Evolutionary conservation across 495 filamentous ascomycete genomes (phyloP).

Genomic region (Thermochaetoides thermophila): DNA sequence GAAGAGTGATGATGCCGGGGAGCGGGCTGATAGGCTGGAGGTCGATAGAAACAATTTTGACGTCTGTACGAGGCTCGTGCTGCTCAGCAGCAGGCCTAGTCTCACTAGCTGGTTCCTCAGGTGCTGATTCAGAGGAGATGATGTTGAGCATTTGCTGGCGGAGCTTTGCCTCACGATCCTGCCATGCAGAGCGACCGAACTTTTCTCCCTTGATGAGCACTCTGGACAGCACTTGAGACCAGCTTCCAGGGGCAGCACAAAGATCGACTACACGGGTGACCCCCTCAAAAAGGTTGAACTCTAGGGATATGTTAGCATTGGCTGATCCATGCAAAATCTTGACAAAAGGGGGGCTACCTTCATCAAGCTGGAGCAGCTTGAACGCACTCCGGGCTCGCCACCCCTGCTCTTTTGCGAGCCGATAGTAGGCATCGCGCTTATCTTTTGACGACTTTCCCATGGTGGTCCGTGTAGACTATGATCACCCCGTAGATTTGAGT

Average conservation of each 20-base stretch:
- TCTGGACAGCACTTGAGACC: conserved; percentile 89
- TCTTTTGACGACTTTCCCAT: conserved; percentile 99
- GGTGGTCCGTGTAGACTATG: not conserved
- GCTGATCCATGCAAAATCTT: too few relatives aligned
- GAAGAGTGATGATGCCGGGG: conserved; percentile 76
- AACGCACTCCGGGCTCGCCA: conserved; percentile 94
- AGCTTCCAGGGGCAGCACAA: conserved; percentile 89
- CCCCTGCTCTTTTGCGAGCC: conserved; percentile 94
- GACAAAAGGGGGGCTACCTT: too few relatives aligned
- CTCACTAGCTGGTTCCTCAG: conserved; percentile 7
- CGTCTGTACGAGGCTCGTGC: conserved; percentile 44
- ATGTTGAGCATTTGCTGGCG: conserved; percentile 39
- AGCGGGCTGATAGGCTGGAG: conserved; percentile 89
- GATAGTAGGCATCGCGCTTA: conserved; percentile 95
- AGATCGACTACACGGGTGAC: conserved; percentile 93
- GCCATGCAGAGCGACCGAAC: conserved; percentile 71
- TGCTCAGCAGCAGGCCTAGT: not conserved
- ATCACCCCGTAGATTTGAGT: too few relatives aligned
- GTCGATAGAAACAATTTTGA: conserved; percentile 91
- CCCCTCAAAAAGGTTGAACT: conserved; percentile 80
- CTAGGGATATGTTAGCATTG: too few relatives aligned
- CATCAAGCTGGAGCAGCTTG: conserved; percentile 91
- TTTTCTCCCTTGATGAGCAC: conserved; percentile 85
- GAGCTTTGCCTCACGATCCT: conserved; percentile 56
- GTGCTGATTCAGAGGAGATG: conserved; percentile 15